phyloP scores from a whole-genome alignment of 805 yeast genomes.

The Yueomyces sp. region DNA sequence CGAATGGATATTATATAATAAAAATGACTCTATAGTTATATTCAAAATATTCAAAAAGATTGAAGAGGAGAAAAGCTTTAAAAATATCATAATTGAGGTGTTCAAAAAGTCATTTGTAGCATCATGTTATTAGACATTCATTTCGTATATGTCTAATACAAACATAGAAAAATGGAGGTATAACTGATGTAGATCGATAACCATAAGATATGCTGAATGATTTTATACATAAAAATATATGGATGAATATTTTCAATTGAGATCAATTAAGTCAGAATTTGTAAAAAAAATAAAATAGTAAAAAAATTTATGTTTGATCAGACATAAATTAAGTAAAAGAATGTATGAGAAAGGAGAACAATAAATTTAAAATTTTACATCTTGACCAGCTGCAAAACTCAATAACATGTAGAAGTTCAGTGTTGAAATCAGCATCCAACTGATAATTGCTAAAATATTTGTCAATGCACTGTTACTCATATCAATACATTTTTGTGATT shows the following conservation, averaged over 20 bases:
- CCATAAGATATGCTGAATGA: too few relatives aligned
- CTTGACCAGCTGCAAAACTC: constrained; percentile 34
- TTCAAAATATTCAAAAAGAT: too few relatives aligned
- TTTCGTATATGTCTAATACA: neutral
- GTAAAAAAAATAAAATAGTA: neutral
- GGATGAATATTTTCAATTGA: too few relatives aligned
- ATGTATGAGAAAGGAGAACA: neutral
- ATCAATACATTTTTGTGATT: constrained; percentile 19
- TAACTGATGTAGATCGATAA: neutral
- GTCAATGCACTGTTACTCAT: constrained; percentile 35
- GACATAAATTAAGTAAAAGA: neutral
- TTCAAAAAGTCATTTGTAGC: too few relatives aligned
- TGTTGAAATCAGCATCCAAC: constrained; percentile 58
- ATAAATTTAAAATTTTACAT: constrained; percentile 21
- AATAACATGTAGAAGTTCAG: constrained; percentile 54
- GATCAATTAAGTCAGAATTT: neutral
- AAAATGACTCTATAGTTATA: too few relatives aligned
- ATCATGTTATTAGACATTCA: too few relatives aligned
- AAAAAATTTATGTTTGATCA: too few relatives aligned
- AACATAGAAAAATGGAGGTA: neutral
- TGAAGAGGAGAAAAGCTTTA: too few relatives aligned
- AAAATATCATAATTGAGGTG: too few relatives aligned
- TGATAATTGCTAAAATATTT: constrained; percentile 35
- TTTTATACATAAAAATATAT: too few relatives aligned
- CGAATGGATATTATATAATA: too few relatives aligned